A percentile compares a stretch with the other conserved stretches of the same genome.
These are phyloP conservation scores for Fusarium beomiforme DNA, from an alignment of 2,329 filamentous ascomycete genomes.

Conservation along the genomic window DNA sequence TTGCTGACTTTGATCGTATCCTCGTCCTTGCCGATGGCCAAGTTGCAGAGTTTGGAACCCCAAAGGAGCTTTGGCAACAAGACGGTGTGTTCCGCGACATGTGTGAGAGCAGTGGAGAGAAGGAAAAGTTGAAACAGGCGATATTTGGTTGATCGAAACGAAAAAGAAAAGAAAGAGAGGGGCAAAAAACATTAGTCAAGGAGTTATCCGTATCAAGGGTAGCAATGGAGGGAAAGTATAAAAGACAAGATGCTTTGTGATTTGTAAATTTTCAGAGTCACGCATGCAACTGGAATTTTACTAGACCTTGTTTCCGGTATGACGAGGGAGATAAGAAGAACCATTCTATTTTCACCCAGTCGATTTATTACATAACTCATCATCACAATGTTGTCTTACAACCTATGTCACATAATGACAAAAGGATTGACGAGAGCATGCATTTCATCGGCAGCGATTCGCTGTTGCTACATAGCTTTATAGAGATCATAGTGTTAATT, in stretches of 20 bases:
- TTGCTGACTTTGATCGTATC: conserved; percentile 80
- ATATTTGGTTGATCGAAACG: conserved; percentile 47
- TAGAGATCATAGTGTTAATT: not conserved
- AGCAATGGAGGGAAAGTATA: not conserved
- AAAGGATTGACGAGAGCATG: not conserved
- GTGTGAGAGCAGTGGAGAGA: conserved; percentile 70
- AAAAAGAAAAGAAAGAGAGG: not conserved
- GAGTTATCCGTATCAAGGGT: not conserved
- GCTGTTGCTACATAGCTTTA: not conserved
- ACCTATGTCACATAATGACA: not conserved
- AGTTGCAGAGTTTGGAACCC: conserved; percentile 74
- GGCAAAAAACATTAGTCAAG: not conserved
- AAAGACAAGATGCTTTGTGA: not conserved
- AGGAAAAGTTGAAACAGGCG: conserved; percentile 60
- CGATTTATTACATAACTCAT: not conserved
- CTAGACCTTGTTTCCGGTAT: not conserved
- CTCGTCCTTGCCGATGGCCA: conserved; percentile 75
- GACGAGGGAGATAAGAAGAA: not conserved
- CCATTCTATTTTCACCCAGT: not conserved
- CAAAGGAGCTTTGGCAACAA: conserved; percentile 68
- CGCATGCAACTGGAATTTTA: not conserved
- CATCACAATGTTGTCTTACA: not conserved
- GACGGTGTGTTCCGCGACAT: conserved; percentile 69
- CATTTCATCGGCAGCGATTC: not conserved
- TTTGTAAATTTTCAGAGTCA: not conserved